These are phyloP conservation scores for Sarocladium brachiariae DNA, from an alignment of 2,329 filamentous ascomycete species.

Conservation along the genomic window DNA sequence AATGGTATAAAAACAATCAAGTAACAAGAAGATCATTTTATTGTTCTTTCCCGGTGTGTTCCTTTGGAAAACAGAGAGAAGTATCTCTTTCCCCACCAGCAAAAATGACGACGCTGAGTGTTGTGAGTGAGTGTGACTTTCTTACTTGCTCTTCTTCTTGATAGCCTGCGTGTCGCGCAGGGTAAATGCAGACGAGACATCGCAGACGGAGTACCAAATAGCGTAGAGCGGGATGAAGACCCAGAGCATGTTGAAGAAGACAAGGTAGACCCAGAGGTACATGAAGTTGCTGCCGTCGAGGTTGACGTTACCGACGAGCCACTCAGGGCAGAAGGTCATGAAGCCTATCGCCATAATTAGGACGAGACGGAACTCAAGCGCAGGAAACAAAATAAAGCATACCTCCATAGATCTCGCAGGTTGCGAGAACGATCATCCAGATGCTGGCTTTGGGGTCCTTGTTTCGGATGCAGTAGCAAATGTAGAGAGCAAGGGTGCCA, in stretches of 20 bases:
- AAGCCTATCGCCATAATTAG: constrained; percentile 52
- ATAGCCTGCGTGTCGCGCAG: constrained; percentile 15
- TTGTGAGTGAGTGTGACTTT: background rate
- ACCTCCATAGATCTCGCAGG: constrained; percentile 60
- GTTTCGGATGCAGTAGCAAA: constrained; percentile 54
- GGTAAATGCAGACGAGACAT: constrained; percentile 49
- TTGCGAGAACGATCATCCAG: constrained; percentile 58
- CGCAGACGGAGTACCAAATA: constrained; percentile 45
- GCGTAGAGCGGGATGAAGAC: constrained; percentile 56
- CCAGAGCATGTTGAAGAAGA: constrained; percentile 65
- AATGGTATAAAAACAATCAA: too few relatives aligned
- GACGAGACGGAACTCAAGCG: too few relatives aligned
- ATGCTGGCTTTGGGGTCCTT: constrained; percentile 49
- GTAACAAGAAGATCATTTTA: too few relatives aligned
- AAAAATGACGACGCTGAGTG: background rate
- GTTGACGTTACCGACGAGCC: constrained; percentile 55
- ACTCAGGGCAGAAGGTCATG: constrained; percentile 67
- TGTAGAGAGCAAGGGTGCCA: constrained; percentile 51
- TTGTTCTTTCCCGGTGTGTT: too few relatives aligned
- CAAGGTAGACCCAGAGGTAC: constrained; percentile 60
- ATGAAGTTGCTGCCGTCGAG: constrained; percentile 61
- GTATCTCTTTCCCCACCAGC: background rate
- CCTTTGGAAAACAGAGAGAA: too few relatives aligned
- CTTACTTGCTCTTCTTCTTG: constrained; percentile 21
- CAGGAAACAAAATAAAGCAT: constrained; percentile 16